A percentile compares a stretch with the other conserved stretches of the same genome.
phyloP scores from a whole-genome alignment of 768 basidiomycete genomes.

The Pholiota microspora region DNA sequence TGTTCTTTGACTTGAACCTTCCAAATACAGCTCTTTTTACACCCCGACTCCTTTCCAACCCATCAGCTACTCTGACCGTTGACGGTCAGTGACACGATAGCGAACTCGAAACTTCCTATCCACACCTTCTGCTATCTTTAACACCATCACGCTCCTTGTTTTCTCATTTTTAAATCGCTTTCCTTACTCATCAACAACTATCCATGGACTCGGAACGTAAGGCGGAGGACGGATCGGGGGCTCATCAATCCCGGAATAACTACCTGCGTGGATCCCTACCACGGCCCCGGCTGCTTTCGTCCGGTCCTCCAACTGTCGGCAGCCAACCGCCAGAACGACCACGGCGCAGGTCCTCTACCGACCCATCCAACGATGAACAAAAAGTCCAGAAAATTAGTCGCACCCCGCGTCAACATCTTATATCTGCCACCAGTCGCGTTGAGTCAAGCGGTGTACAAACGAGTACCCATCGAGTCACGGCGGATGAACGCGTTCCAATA shows the following conservation, averaged over 20 bases:
- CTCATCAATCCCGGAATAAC: constrained; percentile 15
- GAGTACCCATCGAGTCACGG: constrained; percentile 7
- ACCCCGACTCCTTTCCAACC: not conserved
- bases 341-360: constrained; percentile 17
- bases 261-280: constrained; percentile 11
- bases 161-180: not conserved
- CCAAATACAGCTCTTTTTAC: not conserved
- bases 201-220: not conserved
- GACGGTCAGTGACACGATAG: not conserved
- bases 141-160: not conserved
- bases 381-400: constrained; percentile 12
- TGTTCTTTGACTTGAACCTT: not conserved
- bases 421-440: constrained; percentile 11
- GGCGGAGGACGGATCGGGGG: constrained; percentile 11
- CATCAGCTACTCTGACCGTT: no score
- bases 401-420: constrained; percentile 13
- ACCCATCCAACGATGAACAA: constrained; percentile 4
- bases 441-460: constrained; percentile 9
- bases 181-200: not conserved
- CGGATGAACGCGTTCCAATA: constrained; percentile 8
- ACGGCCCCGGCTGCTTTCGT: constrained; percentile 9
- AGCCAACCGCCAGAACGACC: constrained; percentile 5
- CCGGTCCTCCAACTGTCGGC: constrained; percentile 8
- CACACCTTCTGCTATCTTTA: not conserved
- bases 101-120: not conserved